Base-by-base conservation (phyloP, 2,329 filamentous ascomycete species). In the Curvularia sp. region DNA sequence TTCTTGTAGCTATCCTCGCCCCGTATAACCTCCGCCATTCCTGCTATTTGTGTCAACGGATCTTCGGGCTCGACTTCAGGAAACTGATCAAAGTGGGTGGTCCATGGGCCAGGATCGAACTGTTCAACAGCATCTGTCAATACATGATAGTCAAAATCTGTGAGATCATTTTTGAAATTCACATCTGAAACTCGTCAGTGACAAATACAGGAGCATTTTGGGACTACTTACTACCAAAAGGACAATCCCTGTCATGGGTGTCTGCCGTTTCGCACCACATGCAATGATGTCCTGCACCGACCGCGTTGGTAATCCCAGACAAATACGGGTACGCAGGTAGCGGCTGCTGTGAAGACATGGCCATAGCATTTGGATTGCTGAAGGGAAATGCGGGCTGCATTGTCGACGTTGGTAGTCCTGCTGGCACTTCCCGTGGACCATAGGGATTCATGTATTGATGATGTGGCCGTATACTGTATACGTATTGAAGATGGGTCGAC, bases 61-160 rank as follows among this genome's bases (percentile, higher is more conserved):
- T 63, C 51, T 50, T 69, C 66, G 2, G 39, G 53, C 9, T 57
- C 53, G 1, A 55, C 49, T 6, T 53, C 43, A 1, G 54, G 49
- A 22, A 35, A 58, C 12, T 42, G 59, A 2, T 59, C 48, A n/a
- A 58, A 51, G 46, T 72, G 68, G 13, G 53, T 49, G 8, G 62
- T 71, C 68, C 66, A 69, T 10, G 64, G 69, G 7, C 67, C 70
- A 9, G 71, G 71, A 53, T 75, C 71, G 18, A 70, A 67, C 2
- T 30, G 52, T 8, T 67, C 6, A 18, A 61, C 63, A 7, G 52
- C 49, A 0, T 67, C 61, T 0, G 61, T 51, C 31, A 74, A 57
- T 3, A 31, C 20, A 10, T 58, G 56, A 22, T 69, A 58, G 30
- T 67, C 55, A 9, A 56, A 30, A 0, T 54, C 7, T 1, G 67